Conservation (phyloP, 83 land plant genomes). For the Thuja plicata region DNA sequence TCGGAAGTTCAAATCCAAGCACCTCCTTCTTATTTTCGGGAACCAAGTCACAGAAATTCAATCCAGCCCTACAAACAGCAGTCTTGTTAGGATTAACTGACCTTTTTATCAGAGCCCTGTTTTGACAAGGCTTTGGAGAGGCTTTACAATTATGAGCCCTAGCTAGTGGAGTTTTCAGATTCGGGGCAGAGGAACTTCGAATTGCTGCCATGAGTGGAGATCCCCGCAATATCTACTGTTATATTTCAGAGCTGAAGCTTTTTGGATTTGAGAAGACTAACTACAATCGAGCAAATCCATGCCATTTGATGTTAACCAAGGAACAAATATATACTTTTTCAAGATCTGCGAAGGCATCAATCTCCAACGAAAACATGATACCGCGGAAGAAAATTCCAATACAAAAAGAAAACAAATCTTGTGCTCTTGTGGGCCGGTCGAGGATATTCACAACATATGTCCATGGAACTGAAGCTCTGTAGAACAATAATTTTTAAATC, state of each 20-base stretch:
- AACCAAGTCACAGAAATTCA: slow-evolving; percentile 51
- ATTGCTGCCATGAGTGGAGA: not conserved
- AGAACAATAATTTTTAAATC: not conserved
- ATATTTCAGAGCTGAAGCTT: not conserved
- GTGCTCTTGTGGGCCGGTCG: not conserved
- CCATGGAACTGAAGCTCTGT: not conserved
- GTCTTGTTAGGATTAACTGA: not conserved
- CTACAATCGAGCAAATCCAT: not conserved
- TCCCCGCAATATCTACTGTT: not conserved
- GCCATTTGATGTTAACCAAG: not conserved
- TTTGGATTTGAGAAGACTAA: not conserved
- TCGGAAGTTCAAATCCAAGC: slow-evolving; percentile 46
- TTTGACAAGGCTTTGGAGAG: not conserved
- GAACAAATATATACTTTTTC: not conserved
- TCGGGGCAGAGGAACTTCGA: not conserved
- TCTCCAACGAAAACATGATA: not conserved
- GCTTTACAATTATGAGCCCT: not conserved
- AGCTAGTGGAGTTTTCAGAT: not conserved
- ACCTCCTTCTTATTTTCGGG: slow-evolving; percentile 41
- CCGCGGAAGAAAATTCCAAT: not conserved
- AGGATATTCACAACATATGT: not conserved
- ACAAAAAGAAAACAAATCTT: not conserved
- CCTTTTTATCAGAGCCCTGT: not conserved
- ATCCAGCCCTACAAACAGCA: not conserved
- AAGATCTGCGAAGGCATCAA: not conserved